Evolutionary conservation across 2,329 filamentous ascomycete species (phyloP), one percentile per base, ranked within the genome.

Genomic region (Pseudogymnoascus sp.): DNA sequence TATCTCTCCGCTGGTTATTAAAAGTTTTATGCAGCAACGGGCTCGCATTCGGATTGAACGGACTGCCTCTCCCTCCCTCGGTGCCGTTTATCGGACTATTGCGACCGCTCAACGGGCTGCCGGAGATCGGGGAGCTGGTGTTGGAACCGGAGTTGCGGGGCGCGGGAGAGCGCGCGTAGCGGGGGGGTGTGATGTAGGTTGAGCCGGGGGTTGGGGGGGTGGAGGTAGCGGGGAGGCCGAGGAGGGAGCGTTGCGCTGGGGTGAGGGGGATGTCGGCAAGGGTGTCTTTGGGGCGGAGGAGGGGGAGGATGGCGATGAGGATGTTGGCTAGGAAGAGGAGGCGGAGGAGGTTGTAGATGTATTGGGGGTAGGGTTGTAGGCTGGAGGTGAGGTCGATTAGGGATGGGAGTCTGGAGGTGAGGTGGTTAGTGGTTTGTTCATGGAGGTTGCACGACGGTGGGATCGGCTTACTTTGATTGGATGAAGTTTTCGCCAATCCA

Each of bases 191-290:
- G 70, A 89, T 86, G 76, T 90, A 96, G 64, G 84, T 84, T 45
- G 89, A 87, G 62, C 84, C 82, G 1, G 91, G 88, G 0, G 88
- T 89, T 0, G 89, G 83, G 2, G 84, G 79, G 1, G 79, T 77
- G 2, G 82, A 81, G 65, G 82, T 85, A 2, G 91, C 88, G 41
- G 88, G 84, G 3, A 99, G 85, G 60, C 92, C 93, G 62, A 99
- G 85, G 13, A 96, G 83, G 68, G 87, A 83, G 66, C 93, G 89
- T 79, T 98, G 95, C 11, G 87, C 86, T n/a, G 90, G 88, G 0
- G 93, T 97, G 69, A 99, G 83, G 66, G 93, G 87, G 61, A 99
- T 96, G 75, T 99, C 95, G 75, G 87, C 81, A 67, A 97, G 83
- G 67, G 92, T 84, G 75, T 98, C 95, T 69, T 81, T 82, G 48